Evolutionary conservation across 495 filamentous ascomycete species (phyloP), one percentile per base, ranked within the genome.

Genomic region (Daldinia vernicosa): DNA sequence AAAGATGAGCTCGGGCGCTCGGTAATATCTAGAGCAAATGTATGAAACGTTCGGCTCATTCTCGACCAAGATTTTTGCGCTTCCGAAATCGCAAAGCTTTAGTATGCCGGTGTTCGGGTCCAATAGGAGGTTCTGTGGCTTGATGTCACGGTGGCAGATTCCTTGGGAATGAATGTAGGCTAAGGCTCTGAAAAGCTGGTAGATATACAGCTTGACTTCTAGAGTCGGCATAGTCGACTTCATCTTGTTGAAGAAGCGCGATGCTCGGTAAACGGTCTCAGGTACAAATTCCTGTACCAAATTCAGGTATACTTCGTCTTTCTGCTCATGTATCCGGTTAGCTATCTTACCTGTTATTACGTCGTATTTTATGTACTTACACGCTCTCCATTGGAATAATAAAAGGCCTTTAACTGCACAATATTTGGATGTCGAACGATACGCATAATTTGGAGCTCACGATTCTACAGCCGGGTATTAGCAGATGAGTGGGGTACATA

Each of bases 11-110:
- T 99, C 95, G 4, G 95, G 95, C 35, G 95, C 95, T 74, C 95
- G 89, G 84, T 99, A 99, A 84, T 99, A 99, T 56, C 96, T 91
- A 52, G 95, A 99, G 85, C 95, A 99, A 76, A 99, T 99, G 84
- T 99, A 99, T 30, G 95, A 99, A 37, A 99, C 95, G 75, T 99
- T 99, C 2, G 95, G 95, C 84, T 99, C 95, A 72, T 99, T 98
- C 80, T 97, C 94, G 32, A 99, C 94, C 67, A 99, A 82, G 57
- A 99, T 99, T 85, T 99, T 99, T 33, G 95, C 95, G 72, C 96
- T 98, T 54, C 95, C 95, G 79, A 98, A 99, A 83, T 99, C 95
- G 81, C 95, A 99, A 28, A 99, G 89, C 84, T 99, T 99, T 74
- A 99, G 84, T 45, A 99, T 87, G 57, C 95, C 95, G 15, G 91